Evolutionary conservation across 2,329 filamentous ascomycete species (phyloP), one percentile per base, ranked within the genome.

Genomic region (Mycocentrospora acerina): DNA sequence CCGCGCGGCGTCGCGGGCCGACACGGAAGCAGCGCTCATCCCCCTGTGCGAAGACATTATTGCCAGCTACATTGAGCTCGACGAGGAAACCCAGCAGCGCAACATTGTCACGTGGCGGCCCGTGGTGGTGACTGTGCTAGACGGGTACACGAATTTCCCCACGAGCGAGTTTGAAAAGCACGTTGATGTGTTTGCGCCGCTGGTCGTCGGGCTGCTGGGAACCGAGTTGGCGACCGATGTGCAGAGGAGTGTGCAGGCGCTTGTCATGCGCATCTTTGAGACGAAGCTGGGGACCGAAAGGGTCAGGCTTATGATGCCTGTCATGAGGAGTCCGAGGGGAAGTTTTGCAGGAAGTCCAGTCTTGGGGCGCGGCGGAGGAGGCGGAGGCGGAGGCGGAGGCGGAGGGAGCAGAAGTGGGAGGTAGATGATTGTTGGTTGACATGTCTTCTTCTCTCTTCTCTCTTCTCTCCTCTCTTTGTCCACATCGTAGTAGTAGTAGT

Each of bases 61-160:
- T 45, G 80, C 82, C 25, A 85, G 85, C 11, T 99, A 95, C 67
- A 82, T 89, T 9, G 76, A 78, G 4, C 82, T 98, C 3, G 93
- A 97, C 61, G 90, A 96, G 66, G 94, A 98, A 62, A 94, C 88
- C 18, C 93, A 98, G 69, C 90, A 97, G 64, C 80, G 93, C 39
- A 98, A 98, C 68, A 95, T 98, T 38, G 81, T 94, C 17, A 95
- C 94, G 1, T 99, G 93, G 93, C 79, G 93, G 13, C 93, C 93
- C 0, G 93, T 98, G 1, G 93, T 99, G 2, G 90, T 98, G 13
- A 93, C 95, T 62, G 93, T 98, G 7, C 76, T 99, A 8, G 91
- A 98, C 60, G 93, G 93, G 1, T 97, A 91, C 65, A 83, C 84
- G 0, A 85, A 82, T 6, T 96, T 97, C 71, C 87, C 89, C 0